Base-by-base conservation (phyloP, 371 early-diverging fungal species). In the Mortierella sp. region DNA sequence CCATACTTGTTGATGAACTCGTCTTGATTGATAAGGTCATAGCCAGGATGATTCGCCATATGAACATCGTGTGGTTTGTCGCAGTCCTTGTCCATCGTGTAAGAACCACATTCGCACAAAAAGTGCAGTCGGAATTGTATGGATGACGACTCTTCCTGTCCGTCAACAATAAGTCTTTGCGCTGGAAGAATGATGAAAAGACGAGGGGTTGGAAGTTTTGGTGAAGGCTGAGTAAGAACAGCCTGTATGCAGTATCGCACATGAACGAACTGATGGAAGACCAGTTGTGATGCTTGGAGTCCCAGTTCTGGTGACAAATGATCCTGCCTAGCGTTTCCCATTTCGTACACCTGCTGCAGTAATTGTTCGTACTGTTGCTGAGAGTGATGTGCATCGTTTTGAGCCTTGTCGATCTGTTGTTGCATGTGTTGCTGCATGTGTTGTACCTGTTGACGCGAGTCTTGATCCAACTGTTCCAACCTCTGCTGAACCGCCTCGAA, bases 121-220 rank as follows among this genome's bases (percentile, higher is more conserved):
- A 48, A 48, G 48, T 21, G 13, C 26, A 48, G 23, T 26, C 48
- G 48, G 23, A 48, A 48, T 7, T 10, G 19, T 13, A 21, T 48
- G 2, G 48, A 3, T 3, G 7, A 13, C 2, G 13, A 23, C 23
- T 23, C 24, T 10, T 23, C 24, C 5, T 10, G 23, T 10, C 10
- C 23, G 13, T 48, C 24, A 8, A 18, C 10, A 10, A 21, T 23
- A 3, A 16, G 23, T 5, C 5, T 26, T 27, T 38, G 42, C 5
- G 9, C 55, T 50, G 69, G 69, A 9, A 68, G 56, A 19, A 68
- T 53, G 42, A 68, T 68, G 23, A 68, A 68, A 6, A 68, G 34
- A 1, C 69, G n/a, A 3, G 69, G 69, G 12, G 61, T 52, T 0
- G 58, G 62, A 14, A 57, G 43, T 53, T 68, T 58, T 26, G 57